Conservation (phyloP, 2,329 filamentous ascomycete genomes). For the Exserohilum turcica region DNA sequence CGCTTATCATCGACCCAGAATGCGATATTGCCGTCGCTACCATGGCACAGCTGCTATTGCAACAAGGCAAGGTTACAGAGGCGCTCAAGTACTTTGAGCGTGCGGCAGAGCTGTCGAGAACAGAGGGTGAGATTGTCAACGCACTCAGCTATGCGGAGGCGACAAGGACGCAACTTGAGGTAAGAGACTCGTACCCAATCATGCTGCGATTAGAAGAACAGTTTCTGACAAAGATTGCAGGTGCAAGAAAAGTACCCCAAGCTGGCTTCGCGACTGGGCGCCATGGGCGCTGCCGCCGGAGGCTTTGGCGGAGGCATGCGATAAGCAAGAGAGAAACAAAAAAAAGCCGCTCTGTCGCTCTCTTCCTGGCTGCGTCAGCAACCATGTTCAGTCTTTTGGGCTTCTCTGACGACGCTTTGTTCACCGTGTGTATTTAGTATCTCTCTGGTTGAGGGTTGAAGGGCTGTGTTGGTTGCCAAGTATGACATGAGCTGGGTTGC, state of each 20-base stretch:
- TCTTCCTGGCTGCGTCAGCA: no score
- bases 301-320: conserved; percentile 40
- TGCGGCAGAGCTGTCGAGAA: conserved; percentile 90
- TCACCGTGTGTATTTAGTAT: conserved; percentile 13
- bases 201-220: not conserved
- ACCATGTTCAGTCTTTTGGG: not conserved
- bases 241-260: conserved; percentile 61
- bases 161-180: conserved; percentile 89
- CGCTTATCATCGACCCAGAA: conserved; percentile 95
- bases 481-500: not conserved
- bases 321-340: conserved; percentile 22
- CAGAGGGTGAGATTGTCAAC: conserved; percentile 94
- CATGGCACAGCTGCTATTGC: conserved; percentile 95
- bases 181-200: conserved; percentile 16
- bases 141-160: conserved; percentile 96
- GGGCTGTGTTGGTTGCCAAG: not conserved
- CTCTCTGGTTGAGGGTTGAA: not conserved
- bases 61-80: conserved; percentile 96
- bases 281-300: conserved; percentile 49
- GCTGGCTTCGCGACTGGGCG: conserved; percentile 54
- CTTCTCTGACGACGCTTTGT: not conserved
- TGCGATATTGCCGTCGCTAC: conserved; percentile 98
- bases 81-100: conserved; percentile 97
- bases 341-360: no score
- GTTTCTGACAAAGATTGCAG: conserved; percentile 17